Evolutionary conservation across 2,329 filamentous ascomycete species (phyloP).

Genomic region (Aspergillus chevalieri): DNA sequence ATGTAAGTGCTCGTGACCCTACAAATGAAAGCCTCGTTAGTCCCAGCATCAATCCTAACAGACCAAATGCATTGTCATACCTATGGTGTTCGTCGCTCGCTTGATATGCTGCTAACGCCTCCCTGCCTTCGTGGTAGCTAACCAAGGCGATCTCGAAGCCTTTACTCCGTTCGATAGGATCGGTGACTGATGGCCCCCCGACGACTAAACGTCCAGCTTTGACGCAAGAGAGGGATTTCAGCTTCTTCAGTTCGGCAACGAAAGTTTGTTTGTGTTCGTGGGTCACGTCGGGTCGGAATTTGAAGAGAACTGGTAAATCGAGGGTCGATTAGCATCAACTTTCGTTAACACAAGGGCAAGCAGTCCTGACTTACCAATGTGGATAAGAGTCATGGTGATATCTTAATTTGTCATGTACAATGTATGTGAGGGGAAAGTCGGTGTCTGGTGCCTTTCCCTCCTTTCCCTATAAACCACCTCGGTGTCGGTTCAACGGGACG

Average conservation of each 20-base stretch:
- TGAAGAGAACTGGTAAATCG: slow-evolving; percentile 43
- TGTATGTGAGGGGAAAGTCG: neutral
- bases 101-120: slow-evolving; percentile 48
- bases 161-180: slow-evolving; percentile 48
- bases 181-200: slow-evolving; percentile 49
- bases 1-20: slow-evolving; percentile 49
- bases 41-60: neutral
- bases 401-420: neutral
- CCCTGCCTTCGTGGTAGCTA: slow-evolving; percentile 45
- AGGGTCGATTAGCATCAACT: neutral
- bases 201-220: slow-evolving; percentile 46
- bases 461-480: neutral
- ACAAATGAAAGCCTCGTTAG: neutral
- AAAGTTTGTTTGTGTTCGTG: slow-evolving; percentile 42
- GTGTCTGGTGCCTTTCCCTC: neutral
- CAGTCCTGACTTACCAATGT: slow-evolving; percentile 17
- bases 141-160: slow-evolving; percentile 48
- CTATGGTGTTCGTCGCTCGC: slow-evolving; percentile 48
- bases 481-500: neutral
- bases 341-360: neutral
- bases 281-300: slow-evolving; percentile 41
- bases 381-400: slow-evolving; percentile 19
- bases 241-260: slow-evolving; percentile 42
- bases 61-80: slow-evolving; percentile 21
- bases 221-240: slow-evolving; percentile 47